Evolutionary conservation across 441 rosid genomes (phyloP).

Genomic region (Euphorbia schlechtendalii): DNA sequence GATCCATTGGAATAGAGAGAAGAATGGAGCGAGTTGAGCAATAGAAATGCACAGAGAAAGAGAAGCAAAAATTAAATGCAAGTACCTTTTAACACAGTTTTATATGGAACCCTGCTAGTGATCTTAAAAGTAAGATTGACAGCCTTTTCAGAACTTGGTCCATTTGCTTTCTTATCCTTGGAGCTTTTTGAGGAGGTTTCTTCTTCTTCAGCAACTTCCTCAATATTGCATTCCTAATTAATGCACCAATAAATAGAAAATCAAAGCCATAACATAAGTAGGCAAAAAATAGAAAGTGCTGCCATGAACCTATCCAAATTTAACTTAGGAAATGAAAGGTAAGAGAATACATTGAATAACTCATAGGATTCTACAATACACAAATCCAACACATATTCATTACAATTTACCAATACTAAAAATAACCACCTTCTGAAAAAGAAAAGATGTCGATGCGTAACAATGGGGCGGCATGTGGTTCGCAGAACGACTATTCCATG

Average conservation of each 20-base stretch:
- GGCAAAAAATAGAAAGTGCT: background rate
- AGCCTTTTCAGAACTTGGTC: constrained; percentile 66
- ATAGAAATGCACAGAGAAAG: background rate
- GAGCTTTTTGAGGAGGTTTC: constrained; percentile 65
- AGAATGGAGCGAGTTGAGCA: background rate
- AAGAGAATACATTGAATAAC: background rate
- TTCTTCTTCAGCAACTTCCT: constrained; percentile 75
- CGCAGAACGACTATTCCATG: too few relatives aligned
- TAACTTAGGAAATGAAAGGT: background rate
- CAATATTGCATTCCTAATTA: constrained; percentile 78
- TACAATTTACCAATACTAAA: background rate
- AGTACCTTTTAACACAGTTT: constrained; percentile 89
- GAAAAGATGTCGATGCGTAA: background rate
- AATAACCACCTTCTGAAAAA: background rate
- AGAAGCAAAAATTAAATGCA: constrained; percentile 7
- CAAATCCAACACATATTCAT: background rate
- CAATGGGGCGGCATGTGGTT: background rate
- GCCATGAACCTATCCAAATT: background rate
- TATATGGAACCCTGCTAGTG: constrained; percentile 82
- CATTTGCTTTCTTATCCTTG: constrained; percentile 85
- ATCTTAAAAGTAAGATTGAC: constrained; percentile 70
- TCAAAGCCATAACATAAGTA: constrained; percentile 9
- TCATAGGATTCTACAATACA: background rate
- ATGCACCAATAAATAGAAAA: constrained; percentile 24
- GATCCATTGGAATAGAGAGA: constrained; percentile 5